Evolutionary conservation across 2,329 filamentous ascomycete genomes (phyloP).

Genomic region (Trichophyton verrucosum): DNA sequence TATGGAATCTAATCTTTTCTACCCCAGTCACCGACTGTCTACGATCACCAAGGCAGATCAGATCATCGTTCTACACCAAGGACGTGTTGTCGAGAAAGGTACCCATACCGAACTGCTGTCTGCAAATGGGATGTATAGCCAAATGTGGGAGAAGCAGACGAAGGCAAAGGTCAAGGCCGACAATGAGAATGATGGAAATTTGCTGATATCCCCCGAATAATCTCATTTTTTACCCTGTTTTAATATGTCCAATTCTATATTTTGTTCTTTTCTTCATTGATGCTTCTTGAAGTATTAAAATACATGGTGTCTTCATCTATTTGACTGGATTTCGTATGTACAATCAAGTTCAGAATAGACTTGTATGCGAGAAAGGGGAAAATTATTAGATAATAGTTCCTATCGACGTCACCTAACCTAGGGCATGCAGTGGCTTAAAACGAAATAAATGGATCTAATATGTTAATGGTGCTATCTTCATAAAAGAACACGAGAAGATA

Average conservation of each 20-base stretch:
- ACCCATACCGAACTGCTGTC: constrained; percentile 24
- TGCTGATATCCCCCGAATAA: too few relatives aligned
- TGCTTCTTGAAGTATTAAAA: not conserved
- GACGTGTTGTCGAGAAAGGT: constrained; percentile 28
- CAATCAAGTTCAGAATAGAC: too few relatives aligned
- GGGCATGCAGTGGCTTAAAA: not conserved
- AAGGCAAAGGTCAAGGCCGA: too few relatives aligned
- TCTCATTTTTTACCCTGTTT: too few relatives aligned
- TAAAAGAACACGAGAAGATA: not conserved
- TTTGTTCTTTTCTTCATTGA: not conserved
- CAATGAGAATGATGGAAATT: too few relatives aligned
- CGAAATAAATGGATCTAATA: not conserved
- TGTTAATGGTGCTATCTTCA: not conserved
- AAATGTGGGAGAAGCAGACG: not conserved
- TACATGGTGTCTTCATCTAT: not conserved
- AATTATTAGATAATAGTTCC: not conserved
- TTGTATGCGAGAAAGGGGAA: too few relatives aligned
- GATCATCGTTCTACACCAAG: constrained; percentile 28
- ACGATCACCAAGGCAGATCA: constrained; percentile 16
- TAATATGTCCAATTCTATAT: too few relatives aligned
- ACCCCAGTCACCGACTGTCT: constrained; percentile 18
- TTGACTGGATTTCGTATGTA: too few relatives aligned
- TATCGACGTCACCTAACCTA: not conserved
- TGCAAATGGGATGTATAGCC: not conserved
- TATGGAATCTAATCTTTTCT: constrained; percentile 23